A percentile compares a stretch with the other conserved stretches of the same genome.
Evolutionary conservation across 257 asterid species (phyloP).

Genomic region (Salvia miltiorrhiza): DNA sequence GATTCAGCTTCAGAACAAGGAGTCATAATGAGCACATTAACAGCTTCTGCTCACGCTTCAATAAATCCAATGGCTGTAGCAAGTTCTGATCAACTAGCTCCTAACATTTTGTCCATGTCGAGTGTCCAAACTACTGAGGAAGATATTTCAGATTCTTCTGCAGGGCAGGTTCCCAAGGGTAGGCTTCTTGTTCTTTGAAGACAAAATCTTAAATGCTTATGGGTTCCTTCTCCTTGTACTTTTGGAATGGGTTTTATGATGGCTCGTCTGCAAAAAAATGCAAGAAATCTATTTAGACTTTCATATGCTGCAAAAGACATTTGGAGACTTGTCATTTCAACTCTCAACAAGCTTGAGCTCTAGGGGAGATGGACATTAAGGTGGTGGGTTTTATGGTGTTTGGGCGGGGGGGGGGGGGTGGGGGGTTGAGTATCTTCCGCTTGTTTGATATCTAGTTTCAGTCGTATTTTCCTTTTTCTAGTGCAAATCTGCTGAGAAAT

Average conservation of each 20-base stretch:
- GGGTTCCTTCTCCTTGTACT: not conserved
- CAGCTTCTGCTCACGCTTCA: constrained; percentile 18
- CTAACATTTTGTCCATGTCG: constrained; percentile 26
- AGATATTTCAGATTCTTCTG: constrained; percentile 27
- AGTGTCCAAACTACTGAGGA: constrained; percentile 34
- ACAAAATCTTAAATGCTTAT: not conserved
- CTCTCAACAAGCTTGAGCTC: not conserved
- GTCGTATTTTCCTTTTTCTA: not conserved
- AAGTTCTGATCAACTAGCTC: constrained; percentile 30
- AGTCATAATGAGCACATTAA: not conserved
- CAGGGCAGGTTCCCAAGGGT: constrained; percentile 30
- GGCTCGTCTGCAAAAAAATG: no score
- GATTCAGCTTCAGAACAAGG: constrained; percentile 21
- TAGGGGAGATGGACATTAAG: not conserved
- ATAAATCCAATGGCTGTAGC: constrained; percentile 28
- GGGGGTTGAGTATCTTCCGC: not conserved
- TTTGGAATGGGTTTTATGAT: not conserved
- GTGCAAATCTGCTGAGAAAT: not conserved
- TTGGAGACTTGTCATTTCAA: not conserved
- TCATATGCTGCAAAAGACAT: not conserved
- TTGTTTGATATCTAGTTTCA: not conserved
- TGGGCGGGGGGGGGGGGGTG: not conserved
- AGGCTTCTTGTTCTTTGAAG: constrained; percentile 3
- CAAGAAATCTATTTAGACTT: no score
- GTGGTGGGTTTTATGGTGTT: not conserved